phyloP scores from a whole-genome alignment of 2,329 filamentous ascomycete genomes.

The Leptographium lundbergii region DNA sequence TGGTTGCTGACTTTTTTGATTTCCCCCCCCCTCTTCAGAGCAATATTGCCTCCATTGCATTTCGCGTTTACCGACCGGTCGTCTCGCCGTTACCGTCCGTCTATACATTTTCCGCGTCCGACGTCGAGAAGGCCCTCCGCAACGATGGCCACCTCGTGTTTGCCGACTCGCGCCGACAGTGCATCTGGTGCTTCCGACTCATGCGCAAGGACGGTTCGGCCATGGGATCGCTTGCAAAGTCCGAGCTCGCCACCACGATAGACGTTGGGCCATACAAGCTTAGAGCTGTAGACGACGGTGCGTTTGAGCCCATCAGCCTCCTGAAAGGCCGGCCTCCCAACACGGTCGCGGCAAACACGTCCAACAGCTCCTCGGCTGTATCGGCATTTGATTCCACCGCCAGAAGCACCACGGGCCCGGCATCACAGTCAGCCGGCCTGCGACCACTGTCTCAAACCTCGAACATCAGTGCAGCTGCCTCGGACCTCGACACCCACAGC shows the following conservation, averaged over 20 bases:
- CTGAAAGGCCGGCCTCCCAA: conserved; percentile 29
- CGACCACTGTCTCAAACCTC: background rate
- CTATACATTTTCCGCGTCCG: conserved; percentile 33
- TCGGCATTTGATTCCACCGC: conserved; percentile 18
- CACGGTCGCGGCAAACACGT: conserved; percentile 29
- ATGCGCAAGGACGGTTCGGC: conserved; percentile 26
- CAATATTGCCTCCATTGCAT: conserved; percentile 42
- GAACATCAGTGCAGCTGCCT: background rate
- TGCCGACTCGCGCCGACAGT: conserved; percentile 35
- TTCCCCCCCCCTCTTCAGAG: conserved; percentile 24
- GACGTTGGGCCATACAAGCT: conserved; percentile 32
- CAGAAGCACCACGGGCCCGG: background rate
- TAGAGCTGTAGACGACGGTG: conserved; percentile 33
- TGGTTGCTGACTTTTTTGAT: background rate
- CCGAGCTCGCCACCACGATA: conserved; percentile 25
- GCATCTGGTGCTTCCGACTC: conserved; percentile 43
- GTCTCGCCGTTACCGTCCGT: conserved; percentile 26
- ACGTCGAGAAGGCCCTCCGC: conserved; percentile 38
- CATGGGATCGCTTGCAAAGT: conserved; percentile 11
- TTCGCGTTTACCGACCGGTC: conserved; percentile 41
- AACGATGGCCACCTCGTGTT: conserved; percentile 40
- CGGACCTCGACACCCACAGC: background rate
- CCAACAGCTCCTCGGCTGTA: conserved; percentile 30
- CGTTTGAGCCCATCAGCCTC: conserved; percentile 35
- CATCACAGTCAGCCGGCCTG: background rate